phyloP scores from a whole-genome alignment of 345 rosid species.

The Boechera retrofracta region DNA sequence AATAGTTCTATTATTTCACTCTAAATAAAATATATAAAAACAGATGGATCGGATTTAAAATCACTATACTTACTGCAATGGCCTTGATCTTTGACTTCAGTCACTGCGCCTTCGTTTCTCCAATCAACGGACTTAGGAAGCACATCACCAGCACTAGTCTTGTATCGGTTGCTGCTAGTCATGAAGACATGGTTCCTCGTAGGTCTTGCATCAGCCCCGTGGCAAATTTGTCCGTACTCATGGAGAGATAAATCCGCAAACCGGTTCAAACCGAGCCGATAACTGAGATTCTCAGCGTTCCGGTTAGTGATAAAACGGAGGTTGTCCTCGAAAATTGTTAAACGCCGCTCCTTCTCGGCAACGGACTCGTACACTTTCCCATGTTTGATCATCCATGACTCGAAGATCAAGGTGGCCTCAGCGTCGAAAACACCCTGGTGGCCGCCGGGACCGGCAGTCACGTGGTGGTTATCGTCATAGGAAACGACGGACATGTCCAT shows the following conservation, averaged over 20 bases:
- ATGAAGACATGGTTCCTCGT: constrained; percentile 31
- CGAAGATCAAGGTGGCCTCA: constrained; percentile 49
- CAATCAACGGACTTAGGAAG: constrained; percentile 77
- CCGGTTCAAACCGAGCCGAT: constrained; percentile 61
- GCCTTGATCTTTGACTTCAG: constrained; percentile 82
- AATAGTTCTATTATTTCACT: not conserved
- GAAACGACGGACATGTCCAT: constrained; percentile 67
- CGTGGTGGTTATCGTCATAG: constrained; percentile 40
- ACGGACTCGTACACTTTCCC: constrained; percentile 59
- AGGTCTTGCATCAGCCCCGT: constrained; percentile 52
- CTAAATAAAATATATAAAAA: not conserved
- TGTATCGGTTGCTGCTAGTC: constrained; percentile 45
- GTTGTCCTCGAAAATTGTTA: constrained; percentile 66
- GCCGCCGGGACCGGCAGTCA: not conserved
- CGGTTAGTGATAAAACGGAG: constrained; percentile 57
- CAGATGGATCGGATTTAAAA: not conserved
- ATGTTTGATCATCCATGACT: constrained; percentile 63
- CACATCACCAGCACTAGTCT: constrained; percentile 43
- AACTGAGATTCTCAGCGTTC: constrained; percentile 51
- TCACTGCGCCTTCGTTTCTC: constrained; percentile 81
- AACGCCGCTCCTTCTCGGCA: constrained; percentile 64
- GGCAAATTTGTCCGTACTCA: constrained; percentile 52
- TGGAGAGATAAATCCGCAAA: constrained; percentile 72
- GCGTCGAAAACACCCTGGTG: constrained; percentile 40
- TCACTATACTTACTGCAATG: constrained; percentile 57